Conservation (phyloP, 23 red algal species). For the Agarophyton chilense region DNA sequence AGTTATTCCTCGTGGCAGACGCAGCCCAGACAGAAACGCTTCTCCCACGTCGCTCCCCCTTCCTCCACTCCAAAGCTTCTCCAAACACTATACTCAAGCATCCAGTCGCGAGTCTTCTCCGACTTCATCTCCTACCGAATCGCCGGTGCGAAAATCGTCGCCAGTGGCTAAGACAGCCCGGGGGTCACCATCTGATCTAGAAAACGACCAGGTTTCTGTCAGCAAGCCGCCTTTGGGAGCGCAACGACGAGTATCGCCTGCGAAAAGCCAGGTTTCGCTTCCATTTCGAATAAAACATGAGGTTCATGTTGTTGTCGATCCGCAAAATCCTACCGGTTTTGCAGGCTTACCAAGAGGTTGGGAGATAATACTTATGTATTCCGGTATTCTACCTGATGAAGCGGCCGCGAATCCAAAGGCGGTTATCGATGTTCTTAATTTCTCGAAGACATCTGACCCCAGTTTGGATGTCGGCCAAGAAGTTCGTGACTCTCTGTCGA, state of each 20-base stretch:
- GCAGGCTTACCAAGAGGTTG: constrained; percentile 81
- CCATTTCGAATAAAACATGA: constrained; percentile 61
- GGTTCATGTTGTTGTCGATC: constrained; percentile 81
- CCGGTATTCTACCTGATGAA: constrained; percentile 79
- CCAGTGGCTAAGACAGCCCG: not conserved
- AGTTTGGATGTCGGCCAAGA: not conserved
- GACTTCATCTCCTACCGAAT: not conserved
- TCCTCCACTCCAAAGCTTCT: constrained; percentile 3
- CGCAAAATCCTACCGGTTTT: constrained; percentile 78
- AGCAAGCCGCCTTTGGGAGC: not conserved
- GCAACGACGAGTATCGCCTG: not conserved
- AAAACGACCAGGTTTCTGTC: not conserved
- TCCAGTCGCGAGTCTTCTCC: constrained; percentile 25
- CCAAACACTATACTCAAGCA: not conserved
- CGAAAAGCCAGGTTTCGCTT: constrained; percentile 18
- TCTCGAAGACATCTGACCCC: constrained; percentile 48
- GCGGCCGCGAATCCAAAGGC: constrained; percentile 82
- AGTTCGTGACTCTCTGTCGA: not conserved
- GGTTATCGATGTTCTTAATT: constrained; percentile 84
- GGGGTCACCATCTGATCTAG: not conserved
- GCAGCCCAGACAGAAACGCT: not conserved
- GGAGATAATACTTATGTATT: constrained; percentile 80
- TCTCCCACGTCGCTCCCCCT: not conserved
- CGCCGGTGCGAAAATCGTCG: not conserved
- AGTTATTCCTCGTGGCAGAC: constrained; percentile 36